Conservation (phyloP, 106 monocot species). For the Allium sativum region DNA sequence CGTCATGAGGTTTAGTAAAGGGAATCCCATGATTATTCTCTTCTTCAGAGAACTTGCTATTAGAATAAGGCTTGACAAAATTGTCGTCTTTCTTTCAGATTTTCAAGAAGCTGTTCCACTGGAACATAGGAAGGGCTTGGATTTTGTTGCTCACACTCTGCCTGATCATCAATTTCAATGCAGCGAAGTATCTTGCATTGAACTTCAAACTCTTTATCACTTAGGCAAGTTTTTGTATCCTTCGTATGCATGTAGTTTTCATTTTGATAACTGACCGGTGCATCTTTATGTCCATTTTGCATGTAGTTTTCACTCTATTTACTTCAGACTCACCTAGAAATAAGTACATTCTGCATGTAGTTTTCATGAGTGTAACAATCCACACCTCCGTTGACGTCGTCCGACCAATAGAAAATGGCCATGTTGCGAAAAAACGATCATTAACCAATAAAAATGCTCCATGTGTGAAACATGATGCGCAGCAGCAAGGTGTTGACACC, state of each 20-base stretch:
- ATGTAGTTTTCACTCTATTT: too few species aligned
- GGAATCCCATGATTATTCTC: constrained; percentile 48
- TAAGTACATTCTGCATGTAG: too few species aligned
- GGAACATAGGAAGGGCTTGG: constrained; percentile 27
- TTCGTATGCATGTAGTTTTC: constrained; percentile 10
- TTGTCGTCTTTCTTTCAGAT: constrained; percentile 30
- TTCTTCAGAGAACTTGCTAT: constrained; percentile 27
- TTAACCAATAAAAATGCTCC: too few species aligned
- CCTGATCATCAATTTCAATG: constrained; percentile 56
- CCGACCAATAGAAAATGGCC: too few species aligned
- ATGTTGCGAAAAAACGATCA: too few species aligned
- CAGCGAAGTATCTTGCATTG: constrained; percentile 81
- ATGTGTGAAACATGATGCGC: too few species aligned
- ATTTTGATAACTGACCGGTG: constrained; percentile 16
- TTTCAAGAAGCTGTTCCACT: constrained; percentile 60
- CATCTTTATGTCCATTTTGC: too few species aligned
- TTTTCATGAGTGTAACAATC: too few species aligned
- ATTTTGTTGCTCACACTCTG: constrained; percentile 8
- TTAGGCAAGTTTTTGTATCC: constrained; percentile 10
- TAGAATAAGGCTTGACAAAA: constrained; percentile 21
- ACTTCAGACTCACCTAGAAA: too few species aligned
- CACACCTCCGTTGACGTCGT: too few species aligned
- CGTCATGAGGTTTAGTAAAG: constrained; percentile 36
- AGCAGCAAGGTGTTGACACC: too few species aligned
- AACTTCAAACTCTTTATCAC: constrained; percentile 48